Evolutionary conservation across 305 asterid genomes (phyloP).

Genomic region (Fraxinus ornus): DNA sequence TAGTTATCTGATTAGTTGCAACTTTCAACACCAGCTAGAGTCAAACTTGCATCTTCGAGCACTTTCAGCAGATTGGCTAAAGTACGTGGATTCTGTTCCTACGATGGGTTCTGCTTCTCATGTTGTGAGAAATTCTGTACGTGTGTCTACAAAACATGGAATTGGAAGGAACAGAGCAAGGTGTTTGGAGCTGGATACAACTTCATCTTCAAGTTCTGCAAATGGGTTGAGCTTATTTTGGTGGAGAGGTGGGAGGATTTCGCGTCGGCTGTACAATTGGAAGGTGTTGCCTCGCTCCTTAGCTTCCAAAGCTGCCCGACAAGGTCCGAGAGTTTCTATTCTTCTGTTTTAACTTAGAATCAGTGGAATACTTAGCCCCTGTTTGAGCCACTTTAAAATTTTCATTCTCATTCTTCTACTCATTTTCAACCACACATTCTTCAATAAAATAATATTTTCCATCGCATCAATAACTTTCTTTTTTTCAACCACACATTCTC

Average conservation of each 20-base stretch:
- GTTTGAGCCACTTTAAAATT: too few species aligned
- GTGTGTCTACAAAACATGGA: constrained; percentile 56
- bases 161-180: constrained; percentile 50
- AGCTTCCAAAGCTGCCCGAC: constrained; percentile 90
- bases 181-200: constrained; percentile 42
- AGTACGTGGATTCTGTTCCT: constrained; percentile 72
- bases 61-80: constrained; percentile 73
- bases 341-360: constrained; percentile 8
- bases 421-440: too few species aligned
- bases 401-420: too few species aligned
- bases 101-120: constrained; percentile 81
- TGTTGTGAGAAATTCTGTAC: constrained; percentile 47
- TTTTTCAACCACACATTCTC: too few species aligned
- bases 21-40: constrained; percentile 66
- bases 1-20: constrained; percentile 18
- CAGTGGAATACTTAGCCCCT: constrained; percentile 6
- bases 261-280: constrained; percentile 76
- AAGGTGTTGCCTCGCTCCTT: constrained; percentile 74
- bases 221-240: constrained; percentile 74
- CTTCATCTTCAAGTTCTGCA: constrained; percentile 57
- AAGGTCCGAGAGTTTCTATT: constrained; percentile 54
- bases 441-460: too few species aligned
- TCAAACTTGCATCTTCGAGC: constrained; percentile 70
- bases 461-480: too few species aligned
- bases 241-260: constrained; percentile 97